Conservation (phyloP, 176 grass and related monocot genomes). For the Melocanna baccifera region DNA sequence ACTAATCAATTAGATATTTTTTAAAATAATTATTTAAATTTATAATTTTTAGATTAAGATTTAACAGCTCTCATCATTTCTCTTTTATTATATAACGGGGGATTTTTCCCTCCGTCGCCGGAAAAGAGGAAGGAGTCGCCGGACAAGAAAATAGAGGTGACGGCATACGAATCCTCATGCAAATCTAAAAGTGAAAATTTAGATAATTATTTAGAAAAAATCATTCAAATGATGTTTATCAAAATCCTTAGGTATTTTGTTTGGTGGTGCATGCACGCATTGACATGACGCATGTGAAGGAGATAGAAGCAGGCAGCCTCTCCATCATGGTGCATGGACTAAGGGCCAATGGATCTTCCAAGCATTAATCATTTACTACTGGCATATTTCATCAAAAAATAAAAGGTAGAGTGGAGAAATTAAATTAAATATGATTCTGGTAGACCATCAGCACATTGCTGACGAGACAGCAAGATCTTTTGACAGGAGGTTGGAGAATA, state of each 20-base stretch:
- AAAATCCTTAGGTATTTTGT: constrained; percentile 30
- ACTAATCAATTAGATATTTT: too few relatives aligned
- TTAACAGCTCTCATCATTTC: too few relatives aligned
- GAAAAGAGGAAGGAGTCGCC: too few relatives aligned
- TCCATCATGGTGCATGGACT: constrained; percentile 52
- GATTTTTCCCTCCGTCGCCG: too few relatives aligned
- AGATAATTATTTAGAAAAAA: too few relatives aligned
- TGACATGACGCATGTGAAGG: constrained; percentile 48
- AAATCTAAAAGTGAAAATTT: too few relatives aligned
- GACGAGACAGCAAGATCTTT: constrained; percentile 32
- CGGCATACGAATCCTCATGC: too few relatives aligned
- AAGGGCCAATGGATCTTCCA: constrained; percentile 31
- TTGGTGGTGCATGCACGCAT: constrained; percentile 48
- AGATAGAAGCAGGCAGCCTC: constrained; percentile 21
- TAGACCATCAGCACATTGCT: neutral
- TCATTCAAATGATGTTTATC: too few relatives aligned
- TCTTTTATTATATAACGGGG: too few relatives aligned
- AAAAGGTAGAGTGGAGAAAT: neutral
- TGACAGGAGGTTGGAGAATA: neutral
- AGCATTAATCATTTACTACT: constrained; percentile 17
- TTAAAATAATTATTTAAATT: too few relatives aligned
- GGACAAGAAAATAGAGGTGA: too few relatives aligned
- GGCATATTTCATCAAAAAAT: neutral
- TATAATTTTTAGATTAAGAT: too few relatives aligned
- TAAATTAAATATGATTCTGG: neutral